Conservation (phyloP, 306 rosid genomes). For the Dalbergia oliveri region DNA sequence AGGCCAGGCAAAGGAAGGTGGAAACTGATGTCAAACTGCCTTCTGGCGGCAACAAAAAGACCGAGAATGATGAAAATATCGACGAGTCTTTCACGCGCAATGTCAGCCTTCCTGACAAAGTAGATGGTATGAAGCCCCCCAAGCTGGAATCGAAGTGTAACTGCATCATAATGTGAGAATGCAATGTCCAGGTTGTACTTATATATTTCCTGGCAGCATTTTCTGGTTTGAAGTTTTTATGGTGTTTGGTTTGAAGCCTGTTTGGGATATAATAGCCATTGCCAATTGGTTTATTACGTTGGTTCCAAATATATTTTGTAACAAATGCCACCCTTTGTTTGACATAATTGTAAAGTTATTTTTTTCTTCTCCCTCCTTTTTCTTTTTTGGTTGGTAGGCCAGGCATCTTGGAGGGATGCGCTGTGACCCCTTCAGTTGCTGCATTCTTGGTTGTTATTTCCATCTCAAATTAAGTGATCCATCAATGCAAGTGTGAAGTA, state of each 20-base stretch:
- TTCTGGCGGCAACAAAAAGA: constrained; percentile 48
- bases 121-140: constrained; percentile 80
- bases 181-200: constrained; percentile 43
- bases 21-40: constrained; percentile 64
- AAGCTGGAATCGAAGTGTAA: constrained; percentile 94
- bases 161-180: constrained; percentile 90
- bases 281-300: constrained; percentile 58
- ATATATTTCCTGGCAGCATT: background rate
- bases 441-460: constrained; percentile 59
- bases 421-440: constrained; percentile 53
- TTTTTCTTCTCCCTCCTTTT: background rate
- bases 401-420: constrained; percentile 59
- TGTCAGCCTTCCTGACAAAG: constrained; percentile 76
- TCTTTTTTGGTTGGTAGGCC: constrained; percentile 51
- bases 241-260: constrained; percentile 55
- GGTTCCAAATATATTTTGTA: constrained; percentile 64
- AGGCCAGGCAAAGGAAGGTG: constrained; percentile 61
- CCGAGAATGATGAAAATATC: constrained; percentile 77
- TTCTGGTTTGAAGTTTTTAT: constrained; percentile 19
- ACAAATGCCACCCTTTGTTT: constrained; percentile 67
- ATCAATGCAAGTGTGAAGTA: constrained; percentile 55
- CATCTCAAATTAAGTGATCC: constrained; percentile 55
- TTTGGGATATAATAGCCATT: constrained; percentile 56
- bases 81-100: constrained; percentile 60
- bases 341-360: constrained; percentile 79